Conservation (phyloP, 768 basidiomycete genomes). For the Hydnomerulius pinastri region DNA sequence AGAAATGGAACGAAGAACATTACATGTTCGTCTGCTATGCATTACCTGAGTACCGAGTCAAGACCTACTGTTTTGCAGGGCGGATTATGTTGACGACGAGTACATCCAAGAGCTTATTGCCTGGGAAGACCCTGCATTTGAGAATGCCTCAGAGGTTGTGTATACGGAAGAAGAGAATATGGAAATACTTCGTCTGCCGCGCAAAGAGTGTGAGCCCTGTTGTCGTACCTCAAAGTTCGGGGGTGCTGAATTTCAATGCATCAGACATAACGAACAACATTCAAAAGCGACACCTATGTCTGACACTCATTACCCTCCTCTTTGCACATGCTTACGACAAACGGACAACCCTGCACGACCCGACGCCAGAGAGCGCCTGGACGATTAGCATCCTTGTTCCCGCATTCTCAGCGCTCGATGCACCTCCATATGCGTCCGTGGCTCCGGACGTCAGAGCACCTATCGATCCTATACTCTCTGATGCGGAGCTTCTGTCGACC, state of each 20-base stretch:
- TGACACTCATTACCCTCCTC: constrained; percentile 68
- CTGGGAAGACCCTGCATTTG: constrained; percentile 63
- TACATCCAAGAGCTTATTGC: constrained; percentile 68
- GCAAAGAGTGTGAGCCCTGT: constrained; percentile 50
- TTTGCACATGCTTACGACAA: constrained; percentile 84
- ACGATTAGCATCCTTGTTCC: constrained; percentile 74
- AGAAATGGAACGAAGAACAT: constrained; percentile 82
- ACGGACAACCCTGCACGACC: constrained; percentile 74
- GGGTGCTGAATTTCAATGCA: neutral
- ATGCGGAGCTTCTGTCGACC: constrained; percentile 49
- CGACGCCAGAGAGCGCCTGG: constrained; percentile 90
- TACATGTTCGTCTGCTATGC: constrained; percentile 64
- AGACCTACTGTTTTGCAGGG: constrained; percentile 45
- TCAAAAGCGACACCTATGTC: constrained; percentile 65
- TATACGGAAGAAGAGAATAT: constrained; percentile 76
- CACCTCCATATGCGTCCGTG: constrained; percentile 48
- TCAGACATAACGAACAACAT: constrained; percentile 60
- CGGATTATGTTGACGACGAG: constrained; percentile 78
- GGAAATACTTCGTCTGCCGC: constrained; percentile 57
- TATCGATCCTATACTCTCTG: constrained; percentile 32
- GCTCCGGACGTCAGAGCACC: constrained; percentile 14
- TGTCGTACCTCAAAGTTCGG: neutral
- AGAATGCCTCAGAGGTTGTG: constrained; percentile 37
- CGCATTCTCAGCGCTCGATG: constrained; percentile 82
- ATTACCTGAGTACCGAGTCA: neutral